Conservation (phyloP, 1,284 basidiomycete species). For the Leccinum solheimii region DNA sequence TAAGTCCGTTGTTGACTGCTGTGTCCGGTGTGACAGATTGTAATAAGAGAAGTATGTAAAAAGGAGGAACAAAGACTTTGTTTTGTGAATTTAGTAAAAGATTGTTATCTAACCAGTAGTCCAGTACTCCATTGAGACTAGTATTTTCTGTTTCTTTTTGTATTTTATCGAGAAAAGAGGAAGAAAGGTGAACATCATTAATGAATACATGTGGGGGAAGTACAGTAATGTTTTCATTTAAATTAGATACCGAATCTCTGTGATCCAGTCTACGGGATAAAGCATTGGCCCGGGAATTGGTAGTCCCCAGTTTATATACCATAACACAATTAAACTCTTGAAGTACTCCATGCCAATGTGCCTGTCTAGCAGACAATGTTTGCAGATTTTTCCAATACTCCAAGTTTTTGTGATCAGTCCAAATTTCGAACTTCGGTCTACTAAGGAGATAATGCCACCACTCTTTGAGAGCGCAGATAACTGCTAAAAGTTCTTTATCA, state of each 20-base stretch:
- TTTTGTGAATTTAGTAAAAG: neutral
- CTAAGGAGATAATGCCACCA: too few relatives aligned
- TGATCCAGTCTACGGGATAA: neutral
- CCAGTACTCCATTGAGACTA: too few relatives aligned
- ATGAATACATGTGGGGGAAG: neutral
- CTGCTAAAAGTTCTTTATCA: too few relatives aligned
- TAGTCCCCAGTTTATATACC: neutral
- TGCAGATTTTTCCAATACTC: too few relatives aligned
- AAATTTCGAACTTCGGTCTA: too few relatives aligned
- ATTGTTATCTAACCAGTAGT: neutral
- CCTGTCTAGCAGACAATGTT: too few relatives aligned
- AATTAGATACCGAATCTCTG: neutral
- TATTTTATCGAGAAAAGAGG: neutral
- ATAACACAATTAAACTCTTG: neutral
- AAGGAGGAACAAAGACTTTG: neutral
- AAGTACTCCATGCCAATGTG: neutral
- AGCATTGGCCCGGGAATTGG: neutral
- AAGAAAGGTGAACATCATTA: neutral
- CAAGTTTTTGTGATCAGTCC: too few relatives aligned
- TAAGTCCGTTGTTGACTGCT: too few relatives aligned
- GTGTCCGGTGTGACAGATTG: too few relatives aligned
- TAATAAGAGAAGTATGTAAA: neutral
- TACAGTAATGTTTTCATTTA: neutral
- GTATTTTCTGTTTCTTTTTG: neutral
- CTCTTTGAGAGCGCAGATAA: too few relatives aligned